phyloP scores from a whole-genome alignment of 2,329 filamentous ascomycete genomes.

The Diaporthe velutina region DNA sequence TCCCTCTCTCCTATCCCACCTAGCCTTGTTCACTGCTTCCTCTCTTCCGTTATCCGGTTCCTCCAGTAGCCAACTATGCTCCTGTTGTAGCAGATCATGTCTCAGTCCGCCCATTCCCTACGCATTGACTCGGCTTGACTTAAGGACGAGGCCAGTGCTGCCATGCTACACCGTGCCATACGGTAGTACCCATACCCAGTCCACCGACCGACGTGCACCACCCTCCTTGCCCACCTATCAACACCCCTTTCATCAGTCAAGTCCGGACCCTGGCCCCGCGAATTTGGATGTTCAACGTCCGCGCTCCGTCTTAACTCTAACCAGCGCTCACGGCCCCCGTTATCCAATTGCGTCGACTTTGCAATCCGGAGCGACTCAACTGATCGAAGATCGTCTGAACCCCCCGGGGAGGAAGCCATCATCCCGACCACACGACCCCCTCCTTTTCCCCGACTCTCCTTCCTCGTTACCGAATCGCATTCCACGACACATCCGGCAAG shows the following conservation, averaged over 20 bases:
- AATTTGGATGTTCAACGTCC: constrained; percentile 14
- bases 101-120: constrained; percentile 47
- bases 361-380: not conserved
- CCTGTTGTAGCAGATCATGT: constrained; percentile 54
- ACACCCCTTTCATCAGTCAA: constrained; percentile 11
- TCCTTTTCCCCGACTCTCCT: not conserved
- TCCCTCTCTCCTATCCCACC: constrained; percentile 7
- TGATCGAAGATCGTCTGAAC: constrained; percentile 19
- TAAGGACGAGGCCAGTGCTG: constrained; percentile 26
- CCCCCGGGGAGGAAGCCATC: constrained; percentile 5
- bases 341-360: constrained; percentile 18
- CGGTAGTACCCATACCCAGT: not conserved
- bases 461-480: constrained; percentile 28
- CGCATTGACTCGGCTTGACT: constrained; percentile 35
- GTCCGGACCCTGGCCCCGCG: constrained; percentile 7
- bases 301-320: constrained; percentile 20
- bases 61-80: constrained; percentile 10
- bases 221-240: constrained; percentile 18
- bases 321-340: constrained; percentile 9
- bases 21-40: not conserved
- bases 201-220: constrained; percentile 13
- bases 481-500: constrained; percentile 14
- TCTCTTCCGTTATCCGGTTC: constrained; percentile 23
- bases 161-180: constrained; percentile 14
- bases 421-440: not conserved